phyloP scores from a whole-genome alignment of 2,329 filamentous ascomycete species.

The Waltergamsia citrina region DNA sequence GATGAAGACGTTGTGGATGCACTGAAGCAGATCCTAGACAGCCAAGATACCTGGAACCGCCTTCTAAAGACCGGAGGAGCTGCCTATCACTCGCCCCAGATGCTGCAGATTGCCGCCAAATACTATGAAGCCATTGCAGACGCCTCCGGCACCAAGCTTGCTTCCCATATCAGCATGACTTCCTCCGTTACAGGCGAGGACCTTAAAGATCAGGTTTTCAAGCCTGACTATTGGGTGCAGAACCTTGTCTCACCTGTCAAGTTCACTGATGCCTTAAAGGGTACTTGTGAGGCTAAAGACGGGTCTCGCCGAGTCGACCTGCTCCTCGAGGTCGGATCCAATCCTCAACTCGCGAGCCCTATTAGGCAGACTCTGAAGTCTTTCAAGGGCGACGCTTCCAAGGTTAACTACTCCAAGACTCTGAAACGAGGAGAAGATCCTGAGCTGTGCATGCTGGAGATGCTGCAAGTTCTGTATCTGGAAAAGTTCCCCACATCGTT shows the following conservation, averaged over 20 bases:
- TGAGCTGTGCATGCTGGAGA: conserved; percentile 6
- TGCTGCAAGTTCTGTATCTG: neutral
- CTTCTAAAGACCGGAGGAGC: conserved; percentile 9
- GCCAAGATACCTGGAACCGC: conserved; percentile 3
- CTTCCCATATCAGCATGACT: conserved; percentile 7
- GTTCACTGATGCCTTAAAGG: conserved; percentile 11
- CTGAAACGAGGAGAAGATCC: conserved; percentile 13
- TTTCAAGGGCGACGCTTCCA: neutral
- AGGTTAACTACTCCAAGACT: neutral
- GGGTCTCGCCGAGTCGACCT: neutral
- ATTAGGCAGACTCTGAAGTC: conserved; percentile 10
- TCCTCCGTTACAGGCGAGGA: conserved; percentile 3
- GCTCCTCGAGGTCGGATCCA: conserved; percentile 8
- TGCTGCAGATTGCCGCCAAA: conserved; percentile 3
- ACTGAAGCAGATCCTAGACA: neutral
- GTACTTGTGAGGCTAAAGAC: neutral
- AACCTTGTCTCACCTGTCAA: conserved; percentile 22
- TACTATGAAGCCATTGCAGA: neutral
- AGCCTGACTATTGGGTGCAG: conserved; percentile 19
- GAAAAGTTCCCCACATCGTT: neutral
- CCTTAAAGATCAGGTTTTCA: neutral
- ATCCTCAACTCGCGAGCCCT: conserved; percentile 6
- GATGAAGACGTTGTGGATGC: conserved; percentile 18
- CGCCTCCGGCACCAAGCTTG: neutral
- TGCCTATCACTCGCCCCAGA: conserved; percentile 9